Evolutionary conservation across 495 filamentous ascomycete species (phyloP).

Genomic region (Cenococcum geophilum): DNA sequence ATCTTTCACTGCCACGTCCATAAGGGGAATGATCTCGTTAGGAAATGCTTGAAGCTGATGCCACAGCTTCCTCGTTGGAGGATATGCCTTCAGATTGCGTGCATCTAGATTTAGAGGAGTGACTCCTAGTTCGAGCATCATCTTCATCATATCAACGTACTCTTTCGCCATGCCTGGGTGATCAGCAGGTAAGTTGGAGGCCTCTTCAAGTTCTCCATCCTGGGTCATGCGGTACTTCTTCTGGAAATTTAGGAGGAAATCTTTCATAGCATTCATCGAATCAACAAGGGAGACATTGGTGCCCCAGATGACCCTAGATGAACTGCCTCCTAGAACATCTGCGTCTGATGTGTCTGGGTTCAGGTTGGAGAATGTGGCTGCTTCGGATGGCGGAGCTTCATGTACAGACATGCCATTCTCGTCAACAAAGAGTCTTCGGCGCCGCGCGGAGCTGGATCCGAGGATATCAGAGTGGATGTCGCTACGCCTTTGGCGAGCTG

Average conservation of each 20-base stretch:
- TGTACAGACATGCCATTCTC: constrained; percentile 68
- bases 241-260: constrained; percentile 84
- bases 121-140: constrained; percentile 80
- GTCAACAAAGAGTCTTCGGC: constrained; percentile 72
- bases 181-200: constrained; percentile 50
- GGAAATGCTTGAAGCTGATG: constrained; percentile 90
- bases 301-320: constrained; percentile 87
- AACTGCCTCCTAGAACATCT: constrained; percentile 73
- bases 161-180: constrained; percentile 59
- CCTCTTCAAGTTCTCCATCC: constrained; percentile 69
- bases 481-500: constrained; percentile 54
- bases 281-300: constrained; percentile 93
- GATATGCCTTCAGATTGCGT: constrained; percentile 86
- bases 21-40: constrained; percentile 89
- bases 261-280: constrained; percentile 77
- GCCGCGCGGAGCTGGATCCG: constrained; percentile 56
- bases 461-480: constrained; percentile 76
- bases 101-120: constrained; percentile 81
- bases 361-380: constrained; percentile 76
- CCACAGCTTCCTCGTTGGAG: constrained; percentile 87
- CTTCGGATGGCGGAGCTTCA: constrained; percentile 58
- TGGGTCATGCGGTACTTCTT: constrained; percentile 88
- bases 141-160: constrained; percentile 79
- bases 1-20: constrained; percentile 93
- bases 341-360: constrained; percentile 89